phyloP scores from a whole-genome alignment of 176 grass and related monocot genomes.

The Rhynchospora tenuis region DNA sequence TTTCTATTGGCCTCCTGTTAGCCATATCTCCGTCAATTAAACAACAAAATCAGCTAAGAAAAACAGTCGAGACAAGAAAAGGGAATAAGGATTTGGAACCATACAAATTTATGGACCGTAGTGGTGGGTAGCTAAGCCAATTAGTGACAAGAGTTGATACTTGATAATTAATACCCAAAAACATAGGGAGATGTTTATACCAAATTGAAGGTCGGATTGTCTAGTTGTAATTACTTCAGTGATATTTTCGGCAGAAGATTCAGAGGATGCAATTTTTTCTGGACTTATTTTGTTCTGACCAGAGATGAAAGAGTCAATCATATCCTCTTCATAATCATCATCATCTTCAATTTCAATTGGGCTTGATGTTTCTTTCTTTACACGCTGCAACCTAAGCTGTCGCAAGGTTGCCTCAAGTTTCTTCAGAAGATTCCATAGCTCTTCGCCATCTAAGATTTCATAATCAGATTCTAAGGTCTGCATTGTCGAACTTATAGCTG shows the following conservation, averaged over 20 bases:
- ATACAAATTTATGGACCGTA: not conserved
- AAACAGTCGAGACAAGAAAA: not conserved
- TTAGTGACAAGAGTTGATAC: not conserved
- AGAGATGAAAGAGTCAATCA: not conserved
- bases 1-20: not conserved
- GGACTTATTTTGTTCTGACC: not conserved
- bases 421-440: not conserved
- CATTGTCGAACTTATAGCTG: not conserved
- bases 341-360: not conserved
- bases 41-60: not conserved
- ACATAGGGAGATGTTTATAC: not conserved
- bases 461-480: not conserved
- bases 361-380: not conserved
- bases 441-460: not conserved
- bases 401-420: not conserved
- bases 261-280: not conserved
- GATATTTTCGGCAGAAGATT: not conserved
- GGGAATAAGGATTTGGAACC: not conserved
- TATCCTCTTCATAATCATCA: not conserved
- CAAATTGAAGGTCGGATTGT: not conserved
- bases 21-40: not conserved
- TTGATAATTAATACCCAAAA: not conserved
- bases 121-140: not conserved
- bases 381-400: not conserved
- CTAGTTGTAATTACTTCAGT: not conserved